Conservation (phyloP, 2,329 filamentous ascomycete genomes). For the Bipolaris zeicola region DNA sequence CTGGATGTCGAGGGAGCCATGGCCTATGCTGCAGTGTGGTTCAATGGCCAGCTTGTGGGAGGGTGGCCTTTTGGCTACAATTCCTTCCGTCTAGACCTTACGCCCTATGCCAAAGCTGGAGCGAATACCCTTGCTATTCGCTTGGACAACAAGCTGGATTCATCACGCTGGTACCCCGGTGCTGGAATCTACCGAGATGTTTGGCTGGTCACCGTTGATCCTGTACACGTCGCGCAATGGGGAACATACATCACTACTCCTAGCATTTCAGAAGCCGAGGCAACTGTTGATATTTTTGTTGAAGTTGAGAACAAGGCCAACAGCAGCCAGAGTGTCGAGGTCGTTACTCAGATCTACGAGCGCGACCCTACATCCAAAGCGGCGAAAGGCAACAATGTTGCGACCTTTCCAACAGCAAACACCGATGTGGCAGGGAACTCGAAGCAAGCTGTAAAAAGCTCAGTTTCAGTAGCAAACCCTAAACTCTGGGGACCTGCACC, state of each 20-base stretch:
- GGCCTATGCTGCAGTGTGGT: constrained; percentile 59
- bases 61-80: constrained; percentile 61
- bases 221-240: constrained; percentile 55
- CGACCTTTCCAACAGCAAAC: constrained; percentile 42
- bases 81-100: constrained; percentile 59
- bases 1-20: constrained; percentile 60
- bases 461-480: constrained; percentile 48
- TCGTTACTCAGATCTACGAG: constrained; percentile 51
- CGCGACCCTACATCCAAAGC: constrained; percentile 43
- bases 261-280: constrained; percentile 53
- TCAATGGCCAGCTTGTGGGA: constrained; percentile 58
- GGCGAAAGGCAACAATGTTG: constrained; percentile 33
- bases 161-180: constrained; percentile 62
- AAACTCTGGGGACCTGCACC: constrained; percentile 58
- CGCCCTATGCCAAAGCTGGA: constrained; percentile 46
- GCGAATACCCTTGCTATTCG: constrained; percentile 58
- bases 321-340: constrained; percentile 41
- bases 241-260: constrained; percentile 57
- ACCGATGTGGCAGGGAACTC: constrained; percentile 40
- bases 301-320: constrained; percentile 55
- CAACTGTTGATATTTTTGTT: constrained; percentile 54
- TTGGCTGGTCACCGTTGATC: constrained; percentile 58
- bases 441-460: constrained; percentile 45
- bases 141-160: constrained; percentile 56
- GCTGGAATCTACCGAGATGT: constrained; percentile 61